Conservation (phyloP, 1,284 basidiomycete species). For the Moesziomyces sp. region DNA sequence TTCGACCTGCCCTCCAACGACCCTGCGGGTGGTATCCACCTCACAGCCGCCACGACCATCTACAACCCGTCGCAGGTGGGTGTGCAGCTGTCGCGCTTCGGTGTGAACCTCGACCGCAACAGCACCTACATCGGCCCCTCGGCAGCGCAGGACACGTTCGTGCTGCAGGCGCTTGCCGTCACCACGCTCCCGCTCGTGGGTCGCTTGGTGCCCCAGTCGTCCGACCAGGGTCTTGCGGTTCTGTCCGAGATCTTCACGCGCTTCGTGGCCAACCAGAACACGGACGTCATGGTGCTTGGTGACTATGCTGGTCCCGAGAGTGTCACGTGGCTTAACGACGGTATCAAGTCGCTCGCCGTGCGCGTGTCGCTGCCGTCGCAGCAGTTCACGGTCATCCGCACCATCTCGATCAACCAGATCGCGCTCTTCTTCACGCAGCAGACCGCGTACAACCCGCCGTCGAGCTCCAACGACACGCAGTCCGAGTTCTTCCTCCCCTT, state of each 20-base stretch:
- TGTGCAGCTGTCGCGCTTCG: constrained; percentile 75
- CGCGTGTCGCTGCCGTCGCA: constrained; percentile 76
- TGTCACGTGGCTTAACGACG: constrained; percentile 79
- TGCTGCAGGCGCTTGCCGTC: constrained; percentile 73
- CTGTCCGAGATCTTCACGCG: constrained; percentile 79
- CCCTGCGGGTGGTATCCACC: constrained; percentile 78
- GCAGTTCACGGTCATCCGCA: constrained; percentile 77
- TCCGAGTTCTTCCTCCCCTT: constrained; percentile 79
- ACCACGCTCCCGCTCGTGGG: constrained; percentile 75
- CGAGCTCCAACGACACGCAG: constrained; percentile 75
- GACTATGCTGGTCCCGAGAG: constrained; percentile 75
- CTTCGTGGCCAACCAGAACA: constrained; percentile 78
- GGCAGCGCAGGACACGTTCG: constrained; percentile 71
- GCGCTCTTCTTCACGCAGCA: constrained; percentile 74
- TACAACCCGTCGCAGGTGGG: constrained; percentile 82
- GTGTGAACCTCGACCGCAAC: constrained; percentile 74
- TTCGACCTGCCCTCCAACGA: constrained; percentile 81
- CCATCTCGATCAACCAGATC: constrained; percentile 76
- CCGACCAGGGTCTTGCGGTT: constrained; percentile 71
- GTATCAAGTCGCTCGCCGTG: constrained; percentile 77
- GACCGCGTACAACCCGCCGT: constrained; percentile 72
- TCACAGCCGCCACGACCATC: constrained; percentile 76
- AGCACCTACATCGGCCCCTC: constrained; percentile 75
- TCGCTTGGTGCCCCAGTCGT: constrained; percentile 76
- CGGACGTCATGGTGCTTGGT: constrained; percentile 75